phyloP scores from a whole-genome alignment of 306 rosid genomes.

The Calophaca sinica region DNA sequence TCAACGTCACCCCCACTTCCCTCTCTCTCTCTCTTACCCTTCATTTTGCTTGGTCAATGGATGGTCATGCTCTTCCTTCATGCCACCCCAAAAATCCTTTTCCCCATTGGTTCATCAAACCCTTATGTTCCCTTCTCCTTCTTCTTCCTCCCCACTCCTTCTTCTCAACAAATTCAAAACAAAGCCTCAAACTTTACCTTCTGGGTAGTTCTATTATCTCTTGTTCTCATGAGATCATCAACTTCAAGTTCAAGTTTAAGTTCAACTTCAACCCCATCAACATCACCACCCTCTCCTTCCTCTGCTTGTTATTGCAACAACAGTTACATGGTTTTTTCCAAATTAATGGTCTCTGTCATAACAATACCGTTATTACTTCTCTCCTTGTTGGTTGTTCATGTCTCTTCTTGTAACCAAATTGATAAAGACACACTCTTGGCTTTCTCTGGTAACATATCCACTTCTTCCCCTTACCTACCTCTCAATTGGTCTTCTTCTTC shows the following conservation, averaged over 20 bases:
- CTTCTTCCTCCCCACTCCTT: conserved; percentile 11
- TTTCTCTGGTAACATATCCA: conserved; percentile 49
- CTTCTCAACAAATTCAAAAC: conserved; percentile 32
- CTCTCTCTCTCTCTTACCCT: conserved; percentile 35
- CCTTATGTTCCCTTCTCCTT: conserved; percentile 45
- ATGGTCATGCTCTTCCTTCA: conserved; percentile 51
- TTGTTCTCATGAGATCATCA: conserved; percentile 39
- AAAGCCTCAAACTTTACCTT: conserved; percentile 1
- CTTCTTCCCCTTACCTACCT: conserved; percentile 35
- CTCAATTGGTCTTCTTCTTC: conserved; percentile 69
- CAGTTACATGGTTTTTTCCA: conserved; percentile 45
- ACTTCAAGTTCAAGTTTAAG: neutral
- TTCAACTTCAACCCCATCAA: too few relatives aligned
- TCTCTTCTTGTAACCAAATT: conserved; percentile 55
- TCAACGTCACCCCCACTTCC: conserved; percentile 55
- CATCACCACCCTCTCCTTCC: neutral
- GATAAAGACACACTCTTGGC: conserved; percentile 64
- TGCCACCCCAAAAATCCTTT: conserved; percentile 51
- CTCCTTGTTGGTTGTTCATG: conserved; percentile 47
- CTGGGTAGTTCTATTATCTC: neutral
- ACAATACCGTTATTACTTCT: conserved; percentile 33
- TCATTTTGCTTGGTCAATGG: conserved; percentile 52
- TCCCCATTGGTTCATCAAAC: conserved; percentile 48
- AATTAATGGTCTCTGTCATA: conserved; percentile 41
- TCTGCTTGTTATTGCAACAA: neutral